Percentiles rank a stretch among this genome's conserved stretches.
phyloP scores from a whole-genome alignment of 2,329 filamentous ascomycete species.

The Parascedosporium putredinis region DNA sequence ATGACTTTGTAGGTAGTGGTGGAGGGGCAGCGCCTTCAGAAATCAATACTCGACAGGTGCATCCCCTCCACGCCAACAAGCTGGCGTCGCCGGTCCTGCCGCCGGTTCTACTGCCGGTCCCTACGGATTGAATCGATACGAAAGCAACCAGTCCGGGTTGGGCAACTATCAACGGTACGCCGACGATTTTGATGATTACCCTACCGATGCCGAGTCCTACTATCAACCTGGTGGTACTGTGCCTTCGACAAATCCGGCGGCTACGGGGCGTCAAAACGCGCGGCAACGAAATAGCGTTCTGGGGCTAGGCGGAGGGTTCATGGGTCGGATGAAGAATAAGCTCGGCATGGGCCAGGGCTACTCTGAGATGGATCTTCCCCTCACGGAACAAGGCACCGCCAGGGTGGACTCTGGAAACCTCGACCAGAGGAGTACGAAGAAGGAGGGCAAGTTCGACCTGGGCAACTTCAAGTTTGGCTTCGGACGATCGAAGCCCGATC shows the following conservation, averaged over 20 bases:
- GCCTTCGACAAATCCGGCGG: constrained; percentile 17
- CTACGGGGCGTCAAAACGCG: constrained; percentile 36
- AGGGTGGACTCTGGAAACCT: constrained; percentile 30
- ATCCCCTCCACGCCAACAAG: constrained; percentile 7
- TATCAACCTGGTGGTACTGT: constrained; percentile 66
- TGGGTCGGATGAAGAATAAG: constrained; percentile 82
- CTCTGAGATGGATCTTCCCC: constrained; percentile 94
- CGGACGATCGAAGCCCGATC: constrained; percentile 73
- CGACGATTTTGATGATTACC: constrained; percentile 72
- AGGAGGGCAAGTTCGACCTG: constrained; percentile 52
- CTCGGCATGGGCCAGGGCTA: constrained; percentile 81
- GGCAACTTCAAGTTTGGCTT: constrained; percentile 89
- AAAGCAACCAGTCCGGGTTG: constrained; percentile 69
- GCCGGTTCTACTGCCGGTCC: constrained; percentile 23
- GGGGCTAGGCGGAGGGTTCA: constrained; percentile 72
- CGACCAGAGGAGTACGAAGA: constrained; percentile 27
- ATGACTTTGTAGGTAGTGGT: constrained; percentile 74
- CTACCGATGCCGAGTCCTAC: constrained; percentile 66
- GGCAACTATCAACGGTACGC: constrained; percentile 89
- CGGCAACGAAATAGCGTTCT: constrained; percentile 82
- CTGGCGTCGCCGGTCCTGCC: constrained; percentile 7
- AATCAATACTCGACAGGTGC: constrained; percentile 1
- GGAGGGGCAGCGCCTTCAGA: constrained; percentile 10
- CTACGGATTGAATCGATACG: constrained; percentile 38
- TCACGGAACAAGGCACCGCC: constrained; percentile 60